Evolutionary conservation across 2,329 filamentous ascomycete genomes (phyloP).

Genomic region (Scedosporium apiospermum): DNA sequence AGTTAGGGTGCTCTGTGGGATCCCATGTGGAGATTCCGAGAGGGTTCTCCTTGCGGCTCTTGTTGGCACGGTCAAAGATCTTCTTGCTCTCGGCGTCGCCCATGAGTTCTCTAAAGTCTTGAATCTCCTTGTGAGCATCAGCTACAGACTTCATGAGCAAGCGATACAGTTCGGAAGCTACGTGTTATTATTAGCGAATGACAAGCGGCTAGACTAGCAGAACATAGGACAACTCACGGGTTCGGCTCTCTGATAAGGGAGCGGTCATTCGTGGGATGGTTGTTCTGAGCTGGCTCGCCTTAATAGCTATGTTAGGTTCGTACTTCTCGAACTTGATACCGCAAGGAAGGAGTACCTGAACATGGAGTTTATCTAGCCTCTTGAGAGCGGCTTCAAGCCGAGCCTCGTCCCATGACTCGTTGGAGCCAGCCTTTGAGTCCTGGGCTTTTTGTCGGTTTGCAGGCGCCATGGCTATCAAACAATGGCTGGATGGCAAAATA

Average conservation of each 20-base stretch:
- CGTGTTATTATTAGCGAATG: conserved; percentile 12
- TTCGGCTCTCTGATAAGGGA: conserved; percentile 34
- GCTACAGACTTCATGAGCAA: conserved; percentile 38
- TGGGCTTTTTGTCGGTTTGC: neutral
- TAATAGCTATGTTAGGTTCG: neutral
- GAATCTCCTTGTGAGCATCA: conserved; percentile 39
- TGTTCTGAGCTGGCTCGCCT: conserved; percentile 30
- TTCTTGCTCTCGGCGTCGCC: conserved; percentile 35
- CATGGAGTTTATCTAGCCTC: conserved; percentile 43
- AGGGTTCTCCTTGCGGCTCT: conserved; percentile 44
- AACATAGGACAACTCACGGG: conserved; percentile 38
- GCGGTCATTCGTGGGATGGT: conserved; percentile 41
- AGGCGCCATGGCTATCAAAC: neutral
- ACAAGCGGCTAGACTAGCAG: neutral
- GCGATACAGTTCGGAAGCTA: conserved; percentile 42
- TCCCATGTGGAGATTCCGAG: conserved; percentile 50
- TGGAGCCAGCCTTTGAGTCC: conserved; percentile 10
- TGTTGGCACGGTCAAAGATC: conserved; percentile 40
- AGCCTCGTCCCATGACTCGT: conserved; percentile 35
- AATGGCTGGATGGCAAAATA: neutral
- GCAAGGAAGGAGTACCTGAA: conserved; percentile 30
- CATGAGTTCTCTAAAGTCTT: conserved; percentile 38
- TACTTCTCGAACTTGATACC: neutral
- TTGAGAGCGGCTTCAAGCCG: conserved; percentile 39
- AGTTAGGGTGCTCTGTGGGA: conserved; percentile 49